phyloP scores from a whole-genome alignment of 192 early-diverging fungal genomes.

The Mortierella hygrophila region DNA sequence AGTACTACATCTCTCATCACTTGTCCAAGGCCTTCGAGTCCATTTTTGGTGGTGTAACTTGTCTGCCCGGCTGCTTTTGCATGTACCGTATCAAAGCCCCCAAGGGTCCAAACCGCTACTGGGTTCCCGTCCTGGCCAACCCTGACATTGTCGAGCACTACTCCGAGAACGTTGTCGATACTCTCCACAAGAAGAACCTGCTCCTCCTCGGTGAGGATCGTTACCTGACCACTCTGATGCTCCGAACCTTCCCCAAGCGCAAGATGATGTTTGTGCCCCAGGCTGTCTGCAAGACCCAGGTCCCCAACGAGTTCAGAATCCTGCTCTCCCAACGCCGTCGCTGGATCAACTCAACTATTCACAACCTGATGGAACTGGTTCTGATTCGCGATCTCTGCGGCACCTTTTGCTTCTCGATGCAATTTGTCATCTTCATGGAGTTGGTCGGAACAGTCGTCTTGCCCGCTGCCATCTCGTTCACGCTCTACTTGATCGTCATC shows the following conservation, averaged over 20 bases:
- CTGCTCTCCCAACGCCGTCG: slow-evolving; percentile 88
- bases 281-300: slow-evolving; percentile 92
- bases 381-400: slow-evolving; percentile 89
- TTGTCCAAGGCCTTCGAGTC: slow-evolving; percentile 84
- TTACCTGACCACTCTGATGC: slow-evolving; percentile 92
- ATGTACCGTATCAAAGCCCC: slow-evolving; percentile 87
- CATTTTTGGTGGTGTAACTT: slow-evolving; percentile 85
- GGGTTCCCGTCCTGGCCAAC: slow-evolving; percentile 83
- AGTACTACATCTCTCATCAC: slow-evolving; percentile 82
- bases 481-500: slow-evolving; percentile 83
- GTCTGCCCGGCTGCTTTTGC: slow-evolving; percentile 85
- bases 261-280: slow-evolving; percentile 93
- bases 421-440: slow-evolving; percentile 97
- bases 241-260: slow-evolving; percentile 90
- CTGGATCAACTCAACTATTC: slow-evolving; percentile 97
- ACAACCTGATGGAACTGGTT: slow-evolving; percentile 89
- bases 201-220: slow-evolving; percentile 92
- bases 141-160: slow-evolving; percentile 89
- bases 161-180: slow-evolving; percentile 84
- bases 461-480: slow-evolving; percentile 92
- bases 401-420: slow-evolving; percentile 93
- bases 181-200: slow-evolving; percentile 92
- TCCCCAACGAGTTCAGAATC: slow-evolving; percentile 88
- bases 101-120: slow-evolving; percentile 80
- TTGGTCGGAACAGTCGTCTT: slow-evolving; percentile 92